phyloP scores from a whole-genome alignment of 495 filamentous ascomycete genomes.

The Corynascus novoguineensis region DNA sequence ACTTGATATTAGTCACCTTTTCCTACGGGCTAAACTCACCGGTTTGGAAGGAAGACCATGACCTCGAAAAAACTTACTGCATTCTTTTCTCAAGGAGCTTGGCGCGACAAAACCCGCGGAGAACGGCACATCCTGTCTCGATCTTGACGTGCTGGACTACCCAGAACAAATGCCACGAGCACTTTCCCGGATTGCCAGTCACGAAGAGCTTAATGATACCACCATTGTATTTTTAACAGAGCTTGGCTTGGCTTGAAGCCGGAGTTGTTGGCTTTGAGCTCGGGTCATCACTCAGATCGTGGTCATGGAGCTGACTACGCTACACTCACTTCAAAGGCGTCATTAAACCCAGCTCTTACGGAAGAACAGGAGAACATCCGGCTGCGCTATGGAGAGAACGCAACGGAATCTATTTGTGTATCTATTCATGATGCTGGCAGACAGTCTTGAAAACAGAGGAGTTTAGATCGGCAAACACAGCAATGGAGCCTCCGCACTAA shows the following conservation, averaged over 20 bases:
- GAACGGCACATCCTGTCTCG: not conserved
- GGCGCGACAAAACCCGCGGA: not conserved
- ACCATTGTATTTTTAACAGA: not conserved
- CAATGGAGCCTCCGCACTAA: slow-evolving; percentile 11
- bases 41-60: slow-evolving; percentile 31
- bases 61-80: slow-evolving; percentile 37
- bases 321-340: not conserved
- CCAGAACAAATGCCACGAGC: not conserved
- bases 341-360: not conserved
- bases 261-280: not conserved
- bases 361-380: not conserved
- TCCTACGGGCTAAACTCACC: not conserved
- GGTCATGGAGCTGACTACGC: not conserved
- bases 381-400: not conserved
- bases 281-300: not conserved
- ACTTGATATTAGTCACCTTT: not conserved
- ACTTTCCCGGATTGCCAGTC: not conserved
- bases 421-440: not conserved
- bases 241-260: not conserved
- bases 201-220: not conserved
- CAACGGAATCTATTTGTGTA: not conserved
- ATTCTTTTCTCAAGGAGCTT: slow-evolving; percentile 33
- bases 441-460: not conserved
- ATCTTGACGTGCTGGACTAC: not conserved
- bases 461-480: not conserved